Percentiles rank a stretch among this genome's conserved stretches.
Conservation (phyloP, 371 early-diverging fungal species). For the Rhizopus sp. region DNA sequence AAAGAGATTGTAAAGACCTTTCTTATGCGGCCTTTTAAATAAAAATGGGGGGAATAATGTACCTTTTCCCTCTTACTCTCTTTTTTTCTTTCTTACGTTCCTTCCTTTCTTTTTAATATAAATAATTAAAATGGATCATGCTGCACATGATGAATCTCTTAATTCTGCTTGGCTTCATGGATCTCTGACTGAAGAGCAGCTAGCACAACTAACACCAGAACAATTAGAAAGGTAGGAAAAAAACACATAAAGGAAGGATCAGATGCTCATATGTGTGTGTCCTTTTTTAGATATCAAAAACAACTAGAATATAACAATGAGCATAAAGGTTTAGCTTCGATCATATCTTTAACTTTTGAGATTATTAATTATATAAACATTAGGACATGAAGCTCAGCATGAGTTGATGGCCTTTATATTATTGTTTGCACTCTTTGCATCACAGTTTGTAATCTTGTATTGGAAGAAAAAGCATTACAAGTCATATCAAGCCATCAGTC, state of each 20-base stretch:
- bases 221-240: slow-evolving; percentile 37
- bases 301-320: slow-evolving; percentile 42
- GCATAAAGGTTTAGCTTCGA: slow-evolving; percentile 37
- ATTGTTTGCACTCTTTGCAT: slow-evolving; percentile 65
- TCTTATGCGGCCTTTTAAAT: background rate
- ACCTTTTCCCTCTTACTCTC: background rate
- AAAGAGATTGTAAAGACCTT: background rate
- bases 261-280: slow-evolving; percentile 1
- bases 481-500: slow-evolving; percentile 76
- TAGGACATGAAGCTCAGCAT: slow-evolving; percentile 72
- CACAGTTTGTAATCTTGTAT: slow-evolving; percentile 72
- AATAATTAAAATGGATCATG: slow-evolving; percentile 10
- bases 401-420: slow-evolving; percentile 81
- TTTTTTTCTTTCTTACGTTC: slow-evolving; percentile 4
- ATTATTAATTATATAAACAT: background rate
- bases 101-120: slow-evolving; percentile 6
- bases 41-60: background rate
- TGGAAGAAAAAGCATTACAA: slow-evolving; percentile 81
- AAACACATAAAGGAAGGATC: background rate
- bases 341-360: background rate
- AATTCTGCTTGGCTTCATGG: slow-evolving; percentile 40
- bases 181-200: slow-evolving; percentile 35
- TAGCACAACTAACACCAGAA: slow-evolving; percentile 28
- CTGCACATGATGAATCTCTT: slow-evolving; percentile 19
- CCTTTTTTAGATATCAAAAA: slow-evolving; percentile 29